Base-by-base conservation (phyloP, 1,139 yeast species). In the Saccharomyces hybrid region DNA sequence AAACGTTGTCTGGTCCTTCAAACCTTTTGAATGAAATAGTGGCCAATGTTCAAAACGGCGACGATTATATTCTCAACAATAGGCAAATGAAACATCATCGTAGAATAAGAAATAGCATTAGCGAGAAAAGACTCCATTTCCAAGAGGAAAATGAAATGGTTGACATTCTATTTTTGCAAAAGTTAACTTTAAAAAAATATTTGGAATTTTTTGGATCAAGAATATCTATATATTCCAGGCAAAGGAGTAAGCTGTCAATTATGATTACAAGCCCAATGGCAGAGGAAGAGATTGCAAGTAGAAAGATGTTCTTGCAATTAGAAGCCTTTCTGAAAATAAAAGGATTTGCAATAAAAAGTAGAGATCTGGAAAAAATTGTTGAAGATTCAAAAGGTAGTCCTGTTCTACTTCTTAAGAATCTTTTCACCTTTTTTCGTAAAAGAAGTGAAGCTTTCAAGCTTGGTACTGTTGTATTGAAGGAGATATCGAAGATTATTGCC, bases 61-160 rank as follows among this genome's bases (percentile, higher is more conserved):
- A 66, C 51, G 50, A 53, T 25, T 52, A 53, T 3, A 63, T 64
- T 6, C 63, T 70, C 5, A 61, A 67, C 11, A 52, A 60, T 26
- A 66, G 65, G 16, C 59, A 68, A 0, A 70, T 76, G 63, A 71
- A 64, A 38, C 56, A 61, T 1, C 88, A 83, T 63, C 75, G 72
- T 52, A 69, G 70, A 41, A 59, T 68, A 38, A 79, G 80, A 77
- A 84, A 79, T 53, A 75, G 77, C 54, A 81, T 84, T 3, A 63
- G 73, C 13, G 75, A 72, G 38, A 70, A 73, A 50, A 72, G 75
- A 4, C 77, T 77, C 59, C 57, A 69, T 31, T 78, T 78, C 57
- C 61, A 67, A 1, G 77, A 76, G 2, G 71, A 69, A 4, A 76
- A 74, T 41, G 74, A 71, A 38, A 62, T 56, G 3, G 41, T 75